Evolutionary conservation across 2,329 filamentous ascomycete species (phyloP).

Genomic region (Colletotrichum sp.): DNA sequence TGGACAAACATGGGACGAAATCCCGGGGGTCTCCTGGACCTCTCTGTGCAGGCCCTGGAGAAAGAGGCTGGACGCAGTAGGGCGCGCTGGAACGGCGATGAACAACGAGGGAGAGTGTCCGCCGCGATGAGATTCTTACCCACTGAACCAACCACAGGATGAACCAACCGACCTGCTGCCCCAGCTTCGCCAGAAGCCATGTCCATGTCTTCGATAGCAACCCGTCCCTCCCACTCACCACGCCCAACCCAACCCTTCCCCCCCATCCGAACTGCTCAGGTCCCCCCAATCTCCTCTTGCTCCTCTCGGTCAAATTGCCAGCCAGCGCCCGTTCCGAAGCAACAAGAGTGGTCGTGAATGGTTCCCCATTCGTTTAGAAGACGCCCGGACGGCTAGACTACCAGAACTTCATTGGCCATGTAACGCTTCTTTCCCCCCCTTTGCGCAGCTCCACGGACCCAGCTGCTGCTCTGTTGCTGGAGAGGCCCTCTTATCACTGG

Average conservation of each 20-base stretch:
- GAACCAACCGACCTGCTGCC: background rate
- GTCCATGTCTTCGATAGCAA: constrained; percentile 2
- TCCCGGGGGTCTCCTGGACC: background rate
- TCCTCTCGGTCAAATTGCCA: constrained; percentile 14
- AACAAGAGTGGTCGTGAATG: constrained; percentile 8
- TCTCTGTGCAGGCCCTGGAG: background rate
- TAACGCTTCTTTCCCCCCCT: constrained; percentile 8
- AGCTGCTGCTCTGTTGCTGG: background rate
- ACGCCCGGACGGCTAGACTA: constrained; percentile 11
- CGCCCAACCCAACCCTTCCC: background rate
- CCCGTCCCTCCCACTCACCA: background rate
- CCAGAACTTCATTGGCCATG: constrained; percentile 16
- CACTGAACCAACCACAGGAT: constrained; percentile 4
- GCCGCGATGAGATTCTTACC: background rate
- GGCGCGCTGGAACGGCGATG: background rate
- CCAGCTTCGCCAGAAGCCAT: background rate
- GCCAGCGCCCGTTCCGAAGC: constrained; percentile 17
- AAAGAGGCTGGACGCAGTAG: background rate
- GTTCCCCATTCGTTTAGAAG: constrained; percentile 15
- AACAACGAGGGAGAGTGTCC: background rate
- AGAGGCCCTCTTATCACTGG: constrained; percentile 16
- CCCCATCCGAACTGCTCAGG: background rate
- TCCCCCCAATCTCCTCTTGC: background rate
- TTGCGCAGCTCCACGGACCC: constrained; percentile 15
- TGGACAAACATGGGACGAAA: constrained; percentile 7